Conservation (phyloP, 2,329 filamentous ascomycete species). For the Bipolaris victoriae region DNA sequence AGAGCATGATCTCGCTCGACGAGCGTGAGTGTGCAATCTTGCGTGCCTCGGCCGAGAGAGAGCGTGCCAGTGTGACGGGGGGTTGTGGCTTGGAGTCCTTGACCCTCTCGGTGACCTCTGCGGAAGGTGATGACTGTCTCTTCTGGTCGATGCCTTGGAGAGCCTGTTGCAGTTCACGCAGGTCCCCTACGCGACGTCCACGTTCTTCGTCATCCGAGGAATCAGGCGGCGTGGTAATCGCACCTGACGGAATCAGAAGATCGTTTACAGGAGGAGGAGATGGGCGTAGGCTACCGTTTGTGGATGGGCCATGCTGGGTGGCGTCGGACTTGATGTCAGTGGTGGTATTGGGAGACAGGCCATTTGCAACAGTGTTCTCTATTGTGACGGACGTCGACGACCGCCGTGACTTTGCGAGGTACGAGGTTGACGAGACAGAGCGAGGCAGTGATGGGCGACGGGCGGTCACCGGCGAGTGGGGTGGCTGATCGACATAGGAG, state of each 20-base stretch:
- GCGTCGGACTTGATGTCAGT: conserved; percentile 30
- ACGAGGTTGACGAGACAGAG: conserved; percentile 64
- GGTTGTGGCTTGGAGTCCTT: conserved; percentile 21
- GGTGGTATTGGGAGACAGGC: conserved; percentile 30
- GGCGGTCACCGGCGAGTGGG: conserved; percentile 41
- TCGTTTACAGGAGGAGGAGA: conserved; percentile 83
- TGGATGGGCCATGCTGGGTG: conserved; percentile 25
- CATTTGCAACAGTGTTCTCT: conserved; percentile 42
- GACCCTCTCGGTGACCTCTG: conserved; percentile 30
- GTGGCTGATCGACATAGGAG: conserved; percentile 55
- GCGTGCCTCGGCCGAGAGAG: conserved; percentile 61
- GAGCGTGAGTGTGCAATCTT: conserved; percentile 68
- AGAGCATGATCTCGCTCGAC: conserved; percentile 62
- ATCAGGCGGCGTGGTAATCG: conserved; percentile 89
- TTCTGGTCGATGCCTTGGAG: conserved; percentile 78
- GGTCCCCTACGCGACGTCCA: conserved; percentile 52
- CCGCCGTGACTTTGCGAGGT: conserved; percentile 66
- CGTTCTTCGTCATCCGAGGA: conserved; percentile 88
- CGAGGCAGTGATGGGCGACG: conserved; percentile 59
- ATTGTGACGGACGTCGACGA: conserved; percentile 57
- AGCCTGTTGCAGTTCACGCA: conserved; percentile 77
- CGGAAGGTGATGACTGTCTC: conserved; percentile 63
- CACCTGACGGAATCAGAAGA: conserved; percentile 78
- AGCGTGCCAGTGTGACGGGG: conserved; percentile 31
- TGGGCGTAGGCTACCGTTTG: conserved; percentile 72